A percentile compares a stretch with the other conserved stretches of the same genome.
Evolutionary conservation across 768 basidiomycete species (phyloP).

Genomic region (Gelatoporia subvermispora): DNA sequence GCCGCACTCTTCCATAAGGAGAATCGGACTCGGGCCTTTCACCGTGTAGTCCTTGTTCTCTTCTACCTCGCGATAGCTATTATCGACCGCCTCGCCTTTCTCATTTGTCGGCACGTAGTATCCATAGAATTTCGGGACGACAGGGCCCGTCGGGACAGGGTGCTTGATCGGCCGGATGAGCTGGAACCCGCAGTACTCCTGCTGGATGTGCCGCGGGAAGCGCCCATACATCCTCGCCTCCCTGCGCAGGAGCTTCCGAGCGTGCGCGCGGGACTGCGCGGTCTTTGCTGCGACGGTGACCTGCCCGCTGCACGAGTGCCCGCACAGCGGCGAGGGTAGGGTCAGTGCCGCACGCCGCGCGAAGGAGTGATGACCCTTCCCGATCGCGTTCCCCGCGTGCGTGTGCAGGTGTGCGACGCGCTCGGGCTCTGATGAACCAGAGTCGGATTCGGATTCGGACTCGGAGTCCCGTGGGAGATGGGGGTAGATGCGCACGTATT

Average conservation of each 20-base stretch:
- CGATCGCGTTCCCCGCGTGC: slow-evolving; percentile 30
- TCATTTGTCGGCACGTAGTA: slow-evolving; percentile 38
- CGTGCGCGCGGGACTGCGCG: slow-evolving; percentile 1
- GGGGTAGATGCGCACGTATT: slow-evolving; percentile 15
- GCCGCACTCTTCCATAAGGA: slow-evolving; percentile 47
- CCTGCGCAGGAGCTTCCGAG: slow-evolving; percentile 18
- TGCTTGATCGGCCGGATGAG: slow-evolving; percentile 35
- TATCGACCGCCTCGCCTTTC: not conserved
- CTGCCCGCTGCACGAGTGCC: slow-evolving; percentile 15
- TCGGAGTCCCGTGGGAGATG: not conserved
- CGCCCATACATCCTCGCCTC: slow-evolving; percentile 42
- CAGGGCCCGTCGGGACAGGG: slow-evolving; percentile 42
- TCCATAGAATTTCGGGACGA: slow-evolving; percentile 64
- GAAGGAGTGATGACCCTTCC: slow-evolving; percentile 47
- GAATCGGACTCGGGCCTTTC: slow-evolving; percentile 30
- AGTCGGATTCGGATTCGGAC: not conserved
- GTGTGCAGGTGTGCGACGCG: slow-evolving; percentile 44
- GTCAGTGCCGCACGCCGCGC: slow-evolving; percentile 50
- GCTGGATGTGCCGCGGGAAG: slow-evolving; percentile 41
- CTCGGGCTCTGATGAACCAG: slow-evolving; percentile 1
- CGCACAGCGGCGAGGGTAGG: slow-evolving; percentile 33
- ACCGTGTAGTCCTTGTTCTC: slow-evolving; percentile 7
- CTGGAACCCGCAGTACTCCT: slow-evolving; percentile 49
- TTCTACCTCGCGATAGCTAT: slow-evolving; percentile 13
- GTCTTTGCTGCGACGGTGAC: slow-evolving; percentile 27